Evolutionary conservation across 2,329 filamentous ascomycete genomes (phyloP).

Genomic region (Byssothecium circinans): DNA sequence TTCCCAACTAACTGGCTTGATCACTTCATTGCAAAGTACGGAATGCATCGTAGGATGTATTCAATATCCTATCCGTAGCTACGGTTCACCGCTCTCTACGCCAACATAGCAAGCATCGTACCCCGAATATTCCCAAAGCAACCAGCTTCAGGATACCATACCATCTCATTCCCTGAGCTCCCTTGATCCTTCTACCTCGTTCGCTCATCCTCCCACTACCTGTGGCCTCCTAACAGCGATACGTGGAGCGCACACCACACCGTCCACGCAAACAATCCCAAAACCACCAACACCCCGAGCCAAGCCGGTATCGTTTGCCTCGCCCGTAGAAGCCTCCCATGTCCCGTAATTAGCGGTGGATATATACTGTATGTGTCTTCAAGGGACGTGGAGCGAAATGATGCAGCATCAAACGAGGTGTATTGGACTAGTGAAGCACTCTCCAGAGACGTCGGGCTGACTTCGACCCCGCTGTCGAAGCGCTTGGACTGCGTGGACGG

Average conservation of each 20-base stretch:
- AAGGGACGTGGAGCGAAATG: neutral
- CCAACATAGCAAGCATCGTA: too few species aligned
- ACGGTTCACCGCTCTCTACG: too few species aligned
- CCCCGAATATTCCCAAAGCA: too few species aligned
- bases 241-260: constrained; percentile 7
- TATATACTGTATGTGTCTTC: neutral
- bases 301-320: constrained; percentile 7
- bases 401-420: neutral
- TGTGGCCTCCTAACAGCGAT: neutral
- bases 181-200: neutral
- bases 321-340: neutral
- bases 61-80: too few species aligned
- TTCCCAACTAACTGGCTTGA: too few species aligned
- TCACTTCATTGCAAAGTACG: too few species aligned
- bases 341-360: constrained; percentile 9
- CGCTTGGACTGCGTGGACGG: neutral
- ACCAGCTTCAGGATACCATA: neutral
- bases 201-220: neutral
- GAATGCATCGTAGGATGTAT: too few species aligned
- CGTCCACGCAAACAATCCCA: constrained; percentile 9
- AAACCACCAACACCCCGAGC: constrained; percentile 8
- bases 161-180: too few species aligned
- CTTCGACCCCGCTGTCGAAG: constrained; percentile 2
- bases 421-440: neutral
- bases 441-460: neutral